A percentile compares a stretch with the other conserved stretches of the same genome.
These are phyloP conservation scores for Peltaster fructicola DNA, from an alignment of 2,329 filamentous ascomycete genomes.

Conservation along the genomic window DNA sequence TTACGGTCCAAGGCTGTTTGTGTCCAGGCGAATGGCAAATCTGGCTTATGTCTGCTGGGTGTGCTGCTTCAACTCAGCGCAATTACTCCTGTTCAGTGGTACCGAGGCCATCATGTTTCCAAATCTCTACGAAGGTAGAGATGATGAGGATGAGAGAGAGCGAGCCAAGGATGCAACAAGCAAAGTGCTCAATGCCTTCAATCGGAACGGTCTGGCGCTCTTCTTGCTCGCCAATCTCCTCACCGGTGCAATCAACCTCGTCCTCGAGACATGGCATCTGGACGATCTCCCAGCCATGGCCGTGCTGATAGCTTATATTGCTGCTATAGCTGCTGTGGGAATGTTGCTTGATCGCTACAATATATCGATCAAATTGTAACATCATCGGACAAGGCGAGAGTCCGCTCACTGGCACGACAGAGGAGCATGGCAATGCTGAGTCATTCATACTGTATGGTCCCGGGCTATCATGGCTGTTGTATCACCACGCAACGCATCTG, in stretches of 20 bases:
- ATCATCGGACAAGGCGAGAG: too few relatives aligned
- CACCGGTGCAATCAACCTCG: conserved; percentile 80
- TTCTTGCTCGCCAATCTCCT: conserved; percentile 80
- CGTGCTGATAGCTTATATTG: conserved; percentile 58
- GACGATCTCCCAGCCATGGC: conserved; percentile 47
- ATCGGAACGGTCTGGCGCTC: conserved; percentile 69
- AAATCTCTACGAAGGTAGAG: conserved; percentile 41
- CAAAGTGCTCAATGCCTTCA: conserved; percentile 63
- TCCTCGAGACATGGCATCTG: conserved; percentile 62
- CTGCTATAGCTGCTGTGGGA: conserved; percentile 47
- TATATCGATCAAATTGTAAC: conserved; percentile 52
- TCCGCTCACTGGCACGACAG: too few relatives aligned
- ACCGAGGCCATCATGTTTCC: conserved; percentile 70
- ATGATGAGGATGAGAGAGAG: conserved; percentile 40
- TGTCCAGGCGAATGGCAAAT: conserved; percentile 82
- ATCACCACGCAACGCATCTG: too few relatives aligned
- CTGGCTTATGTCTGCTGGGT: conserved; percentile 89
- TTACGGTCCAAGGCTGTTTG: conserved; percentile 55
- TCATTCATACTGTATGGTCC: too few relatives aligned
- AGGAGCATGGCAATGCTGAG: too few relatives aligned
- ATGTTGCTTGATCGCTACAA: conserved; percentile 46
- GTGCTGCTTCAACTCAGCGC: conserved; percentile 72
- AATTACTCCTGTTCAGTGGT: conserved; percentile 60
- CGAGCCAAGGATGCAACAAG: conserved; percentile 57
- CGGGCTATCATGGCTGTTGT: too few relatives aligned